A percentile compares a stretch with the other conserved stretches of the same genome.
Conservation (phyloP, 352 stramenopile species). For the Phytophthora syringae region DNA sequence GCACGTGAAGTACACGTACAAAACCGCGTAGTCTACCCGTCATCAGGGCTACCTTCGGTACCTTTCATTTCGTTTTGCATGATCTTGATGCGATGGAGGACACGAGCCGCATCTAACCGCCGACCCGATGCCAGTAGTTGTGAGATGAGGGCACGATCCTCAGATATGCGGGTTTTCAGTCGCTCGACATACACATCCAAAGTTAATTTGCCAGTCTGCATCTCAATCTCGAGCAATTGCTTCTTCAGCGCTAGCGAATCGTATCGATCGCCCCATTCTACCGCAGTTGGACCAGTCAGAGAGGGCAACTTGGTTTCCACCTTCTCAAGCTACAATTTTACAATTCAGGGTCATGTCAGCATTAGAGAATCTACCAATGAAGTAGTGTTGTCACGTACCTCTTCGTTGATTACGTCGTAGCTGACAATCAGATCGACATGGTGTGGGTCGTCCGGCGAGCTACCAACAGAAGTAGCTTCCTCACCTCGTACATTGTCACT, state of each 20-base stretch:
- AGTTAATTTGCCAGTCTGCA: conserved; percentile 81
- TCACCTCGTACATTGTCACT: conserved; percentile 1
- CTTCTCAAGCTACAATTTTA: conserved; percentile 56
- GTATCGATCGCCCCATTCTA: conserved; percentile 58
- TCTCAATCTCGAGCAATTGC: conserved; percentile 84
- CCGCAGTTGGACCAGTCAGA: conserved; percentile 37
- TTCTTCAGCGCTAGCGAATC: conserved; percentile 81
- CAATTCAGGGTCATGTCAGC: conserved; percentile 18
- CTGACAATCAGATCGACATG: conserved; percentile 79
- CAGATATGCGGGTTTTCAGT: conserved; percentile 54
- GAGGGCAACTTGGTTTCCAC: conserved; percentile 60
- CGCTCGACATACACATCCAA: conserved; percentile 70
- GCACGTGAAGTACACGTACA: not conserved
- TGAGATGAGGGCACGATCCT: conserved; percentile 57
- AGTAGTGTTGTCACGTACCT: conserved; percentile 43
- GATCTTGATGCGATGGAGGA: conserved; percentile 75
- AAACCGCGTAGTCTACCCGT: conserved; percentile 14
- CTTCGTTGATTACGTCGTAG: conserved; percentile 88
- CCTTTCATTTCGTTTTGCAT: conserved; percentile 81
- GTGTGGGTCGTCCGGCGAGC: conserved; percentile 49
- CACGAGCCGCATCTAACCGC: conserved; percentile 66
- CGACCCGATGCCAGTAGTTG: conserved; percentile 48
- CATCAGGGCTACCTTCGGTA: conserved; percentile 29
- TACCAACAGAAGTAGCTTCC: not conserved
- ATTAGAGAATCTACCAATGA: not conserved